These are phyloP conservation scores for Sporothrix mexicana DNA, from an alignment of 2,329 filamentous ascomycete species.

Conservation along the genomic window DNA sequence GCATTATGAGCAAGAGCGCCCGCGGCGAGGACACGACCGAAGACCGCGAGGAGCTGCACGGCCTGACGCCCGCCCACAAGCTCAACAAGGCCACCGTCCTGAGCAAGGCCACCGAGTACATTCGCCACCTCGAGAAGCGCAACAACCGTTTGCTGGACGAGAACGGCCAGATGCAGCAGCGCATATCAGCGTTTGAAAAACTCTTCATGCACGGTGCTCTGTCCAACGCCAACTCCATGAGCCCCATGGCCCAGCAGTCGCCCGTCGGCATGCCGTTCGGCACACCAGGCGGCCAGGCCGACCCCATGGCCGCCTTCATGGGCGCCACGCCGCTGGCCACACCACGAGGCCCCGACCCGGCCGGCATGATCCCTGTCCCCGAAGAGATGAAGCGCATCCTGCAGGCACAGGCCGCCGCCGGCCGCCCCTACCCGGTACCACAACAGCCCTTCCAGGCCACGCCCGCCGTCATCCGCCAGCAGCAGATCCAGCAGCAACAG, in stretches of 20 bases:
- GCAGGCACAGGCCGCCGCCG: constrained; percentile 60
- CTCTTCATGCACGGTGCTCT: constrained; percentile 80
- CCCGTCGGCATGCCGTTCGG: constrained; percentile 59
- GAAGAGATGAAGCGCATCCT: constrained; percentile 69
- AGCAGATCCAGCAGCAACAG: constrained; percentile 61
- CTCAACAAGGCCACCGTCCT: constrained; percentile 97
- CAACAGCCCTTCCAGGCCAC: constrained; percentile 49
- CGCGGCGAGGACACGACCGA: constrained; percentile 71
- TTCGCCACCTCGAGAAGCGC: constrained; percentile 88
- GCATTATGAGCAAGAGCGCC: constrained; percentile 78
- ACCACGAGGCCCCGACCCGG: constrained; percentile 50
- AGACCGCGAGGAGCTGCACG: constrained; percentile 80
- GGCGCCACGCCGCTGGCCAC: constrained; percentile 48
- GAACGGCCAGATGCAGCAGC: constrained; percentile 76
- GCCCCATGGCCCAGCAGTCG: constrained; percentile 57
- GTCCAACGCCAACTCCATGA: constrained; percentile 58
- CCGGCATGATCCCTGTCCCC: constrained; percentile 69
- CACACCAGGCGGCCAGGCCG: constrained; percentile 47
- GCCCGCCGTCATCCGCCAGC: constrained; percentile 57
- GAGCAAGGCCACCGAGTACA: constrained; percentile 96
- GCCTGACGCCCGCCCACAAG: constrained; percentile 86
- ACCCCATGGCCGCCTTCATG: constrained; percentile 45
- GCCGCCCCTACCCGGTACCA: constrained; percentile 58
- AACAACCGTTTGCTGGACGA: constrained; percentile 84
- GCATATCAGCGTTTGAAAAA: constrained; percentile 77